Conservation (phyloP, 2,329 filamentous ascomycete genomes). For the Ophiostoma piceae region DNA sequence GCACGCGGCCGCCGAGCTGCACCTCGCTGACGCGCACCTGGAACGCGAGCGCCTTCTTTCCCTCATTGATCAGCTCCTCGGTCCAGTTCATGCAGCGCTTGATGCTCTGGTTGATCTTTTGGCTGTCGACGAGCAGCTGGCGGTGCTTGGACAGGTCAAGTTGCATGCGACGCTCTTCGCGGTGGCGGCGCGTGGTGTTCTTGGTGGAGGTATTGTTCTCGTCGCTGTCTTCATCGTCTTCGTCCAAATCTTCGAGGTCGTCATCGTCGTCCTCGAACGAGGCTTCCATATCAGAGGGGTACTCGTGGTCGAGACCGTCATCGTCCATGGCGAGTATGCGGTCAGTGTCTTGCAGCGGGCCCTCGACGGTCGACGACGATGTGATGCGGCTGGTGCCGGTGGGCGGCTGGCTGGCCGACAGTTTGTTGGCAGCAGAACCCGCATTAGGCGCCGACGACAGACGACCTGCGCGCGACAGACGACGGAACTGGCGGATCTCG, state of each 20-base stretch:
- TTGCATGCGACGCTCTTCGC: conserved; percentile 77
- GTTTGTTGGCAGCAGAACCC: not conserved
- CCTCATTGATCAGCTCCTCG: conserved; percentile 84
- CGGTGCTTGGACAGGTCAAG: conserved; percentile 84
- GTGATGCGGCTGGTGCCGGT: conserved; percentile 38
- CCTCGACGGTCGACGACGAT: conserved; percentile 40
- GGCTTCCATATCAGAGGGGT: conserved; percentile 31
- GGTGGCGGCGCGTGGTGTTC: conserved; percentile 49
- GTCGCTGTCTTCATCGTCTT: conserved; percentile 28
- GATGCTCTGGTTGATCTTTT: conserved; percentile 92
- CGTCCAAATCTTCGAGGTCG: conserved; percentile 32
- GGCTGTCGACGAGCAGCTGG: conserved; percentile 79
- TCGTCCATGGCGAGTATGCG: conserved; percentile 37
- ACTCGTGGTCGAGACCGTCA: conserved; percentile 42
- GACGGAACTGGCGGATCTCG: conserved; percentile 77
- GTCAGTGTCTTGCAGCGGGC: conserved; percentile 40
- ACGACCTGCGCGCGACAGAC: conserved; percentile 76
- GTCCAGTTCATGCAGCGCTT: conserved; percentile 86
- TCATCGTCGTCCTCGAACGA: conserved; percentile 27
- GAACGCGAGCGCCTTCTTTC: conserved; percentile 76
- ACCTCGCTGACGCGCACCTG: conserved; percentile 73
- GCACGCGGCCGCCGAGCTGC: conserved; percentile 72
- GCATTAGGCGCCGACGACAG: conserved; percentile 49
- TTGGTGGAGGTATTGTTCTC: not conserved
- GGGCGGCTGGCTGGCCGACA: too few relatives aligned